phyloP scores from a whole-genome alignment of 768 basidiomycete genomes.

The Mycena metata region DNA sequence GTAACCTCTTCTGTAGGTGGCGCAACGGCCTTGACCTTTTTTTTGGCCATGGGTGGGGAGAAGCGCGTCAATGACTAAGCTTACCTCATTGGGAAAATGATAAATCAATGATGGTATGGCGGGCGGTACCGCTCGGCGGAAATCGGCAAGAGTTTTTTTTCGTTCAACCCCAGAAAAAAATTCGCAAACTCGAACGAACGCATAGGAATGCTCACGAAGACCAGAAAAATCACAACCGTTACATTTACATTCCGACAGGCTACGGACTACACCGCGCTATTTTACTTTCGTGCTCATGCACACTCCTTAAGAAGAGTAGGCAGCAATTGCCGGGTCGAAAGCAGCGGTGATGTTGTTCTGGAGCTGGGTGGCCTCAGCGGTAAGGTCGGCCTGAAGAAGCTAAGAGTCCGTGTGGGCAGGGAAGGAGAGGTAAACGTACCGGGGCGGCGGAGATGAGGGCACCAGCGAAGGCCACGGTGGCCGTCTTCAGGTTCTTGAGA shows the following conservation, averaged over 20 bases:
- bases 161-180: too few species aligned
- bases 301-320: slow-evolving; percentile 22
- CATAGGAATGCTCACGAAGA: too few species aligned
- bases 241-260: neutral
- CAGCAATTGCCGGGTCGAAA: slow-evolving; percentile 33
- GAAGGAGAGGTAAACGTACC: slow-evolving; percentile 7
- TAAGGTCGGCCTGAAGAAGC: slow-evolving; percentile 26
- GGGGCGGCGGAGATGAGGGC: slow-evolving; percentile 22
- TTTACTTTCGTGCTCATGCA: neutral
- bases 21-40: too few species aligned
- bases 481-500: slow-evolving; percentile 42
- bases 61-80: too few species aligned
- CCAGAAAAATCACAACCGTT: too few species aligned
- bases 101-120: too few species aligned
- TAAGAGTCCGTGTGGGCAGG: neutral
- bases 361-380: slow-evolving; percentile 22
- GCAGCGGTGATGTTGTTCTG: slow-evolving; percentile 23
- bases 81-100: too few species aligned
- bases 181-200: too few species aligned
- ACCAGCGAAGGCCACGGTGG: slow-evolving; percentile 43
- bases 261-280: neutral
- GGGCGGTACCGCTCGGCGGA: too few species aligned
- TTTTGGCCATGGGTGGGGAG: too few species aligned
- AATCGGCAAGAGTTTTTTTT: too few species aligned
- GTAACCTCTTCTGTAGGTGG: too few species aligned